Evolutionary conservation across 257 asterid species (phyloP).

Genomic region (Misopates orontium): DNA sequence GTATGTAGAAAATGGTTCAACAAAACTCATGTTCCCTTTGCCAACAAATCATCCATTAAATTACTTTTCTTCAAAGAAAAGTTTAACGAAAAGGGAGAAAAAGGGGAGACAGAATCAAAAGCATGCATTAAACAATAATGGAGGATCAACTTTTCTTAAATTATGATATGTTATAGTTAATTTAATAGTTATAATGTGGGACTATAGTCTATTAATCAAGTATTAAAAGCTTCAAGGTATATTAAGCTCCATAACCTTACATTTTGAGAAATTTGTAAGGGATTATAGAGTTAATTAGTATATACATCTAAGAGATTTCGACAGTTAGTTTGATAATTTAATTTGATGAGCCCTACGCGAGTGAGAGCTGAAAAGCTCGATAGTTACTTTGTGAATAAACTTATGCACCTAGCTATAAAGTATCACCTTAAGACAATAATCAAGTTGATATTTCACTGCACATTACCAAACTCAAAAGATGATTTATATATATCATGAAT

Average conservation of each 20-base stretch:
- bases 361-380: no score
- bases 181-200: not conserved
- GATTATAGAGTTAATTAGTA: no score
- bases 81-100: not conserved
- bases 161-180: conserved; percentile 26
- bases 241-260: not conserved
- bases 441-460: not conserved
- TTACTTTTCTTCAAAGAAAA: no score
- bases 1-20: not conserved
- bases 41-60: no score
- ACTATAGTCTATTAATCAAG: not conserved
- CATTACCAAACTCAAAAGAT: conserved; percentile 22
- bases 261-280: not conserved
- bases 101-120: conserved; percentile 10
- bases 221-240: not conserved
- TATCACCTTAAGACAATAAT: no score
- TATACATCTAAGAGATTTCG: no score
- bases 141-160: conserved; percentile 34
- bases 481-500: conserved; percentile 23
- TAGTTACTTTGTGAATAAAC: no score
- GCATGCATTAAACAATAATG: conserved; percentile 22
- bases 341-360: not conserved
- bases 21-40: no score
- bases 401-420: no score
- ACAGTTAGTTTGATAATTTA: not conserved